Conservation (phyloP, 345 rosid species). For the Aurinia saxatilis region DNA sequence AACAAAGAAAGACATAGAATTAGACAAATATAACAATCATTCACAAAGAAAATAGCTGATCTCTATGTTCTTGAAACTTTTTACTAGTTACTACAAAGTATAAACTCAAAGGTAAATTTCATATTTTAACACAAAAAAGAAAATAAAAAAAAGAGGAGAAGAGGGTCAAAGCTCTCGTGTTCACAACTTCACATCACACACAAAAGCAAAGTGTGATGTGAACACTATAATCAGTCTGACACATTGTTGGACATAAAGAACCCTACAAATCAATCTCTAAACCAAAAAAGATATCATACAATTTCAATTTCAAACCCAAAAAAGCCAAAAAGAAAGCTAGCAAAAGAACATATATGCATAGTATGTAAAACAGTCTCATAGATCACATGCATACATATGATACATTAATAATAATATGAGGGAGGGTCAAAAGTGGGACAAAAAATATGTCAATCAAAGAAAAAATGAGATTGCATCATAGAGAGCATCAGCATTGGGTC, state of each 20-base stretch:
- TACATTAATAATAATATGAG: not conserved
- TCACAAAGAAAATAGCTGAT: not conserved
- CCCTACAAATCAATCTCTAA: slow-evolving; percentile 13
- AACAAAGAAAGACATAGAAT: not conserved
- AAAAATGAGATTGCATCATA: slow-evolving; percentile 26
- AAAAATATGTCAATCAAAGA: slow-evolving; percentile 22
- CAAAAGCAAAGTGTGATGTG: slow-evolving; percentile 4
- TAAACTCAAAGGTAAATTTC: not conserved
- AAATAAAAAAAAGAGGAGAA: too few relatives aligned
- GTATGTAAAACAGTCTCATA: slow-evolving; percentile 11
- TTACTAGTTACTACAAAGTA: not conserved
- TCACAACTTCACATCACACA: slow-evolving; percentile 6
- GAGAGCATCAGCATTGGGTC: slow-evolving; percentile 22
- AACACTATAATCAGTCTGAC: slow-evolving; percentile 24
- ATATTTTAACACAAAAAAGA: not conserved
- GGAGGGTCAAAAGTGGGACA: slow-evolving; percentile 18
- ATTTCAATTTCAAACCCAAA: slow-evolving; percentile 13
- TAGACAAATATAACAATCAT: not conserved
- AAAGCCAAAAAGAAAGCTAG: not conserved
- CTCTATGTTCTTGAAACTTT: not conserved
- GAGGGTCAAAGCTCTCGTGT: slow-evolving; percentile 10
- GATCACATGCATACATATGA: slow-evolving; percentile 2
- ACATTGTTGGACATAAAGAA: not conserved
- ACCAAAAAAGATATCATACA: not conserved
- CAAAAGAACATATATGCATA: slow-evolving; percentile 3